A percentile compares a stretch with the other conserved stretches of the same genome.
Evolutionary conservation across 495 filamentous ascomycete genomes (phyloP).

Genomic region (Clohesyomyces aquaticus): DNA sequence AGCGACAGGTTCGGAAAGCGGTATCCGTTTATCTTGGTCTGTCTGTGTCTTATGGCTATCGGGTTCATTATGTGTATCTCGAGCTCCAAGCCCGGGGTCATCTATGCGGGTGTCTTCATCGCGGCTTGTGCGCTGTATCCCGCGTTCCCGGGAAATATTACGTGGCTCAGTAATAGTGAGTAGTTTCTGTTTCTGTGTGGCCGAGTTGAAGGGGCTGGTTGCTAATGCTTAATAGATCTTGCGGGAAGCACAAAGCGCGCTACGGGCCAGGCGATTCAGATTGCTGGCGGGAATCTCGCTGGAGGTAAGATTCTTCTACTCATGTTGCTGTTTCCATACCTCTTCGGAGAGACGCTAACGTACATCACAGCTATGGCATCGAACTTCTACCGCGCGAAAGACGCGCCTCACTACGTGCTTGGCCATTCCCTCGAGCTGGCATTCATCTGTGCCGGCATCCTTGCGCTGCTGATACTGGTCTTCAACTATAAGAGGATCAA

Average conservation of each 20-base stretch:
- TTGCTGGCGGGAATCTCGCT: slow-evolving; percentile 72
- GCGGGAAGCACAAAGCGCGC: slow-evolving; percentile 71
- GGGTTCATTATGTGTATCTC: slow-evolving; percentile 66
- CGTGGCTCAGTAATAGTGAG: slow-evolving; percentile 64
- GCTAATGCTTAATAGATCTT: slow-evolving; percentile 54
- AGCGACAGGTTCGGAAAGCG: slow-evolving; percentile 65
- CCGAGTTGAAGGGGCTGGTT: background rate
- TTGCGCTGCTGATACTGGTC: slow-evolving; percentile 60
- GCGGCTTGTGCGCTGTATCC: slow-evolving; percentile 67
- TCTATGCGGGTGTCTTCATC: slow-evolving; percentile 76
- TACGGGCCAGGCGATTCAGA: slow-evolving; percentile 75
- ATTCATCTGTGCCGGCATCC: slow-evolving; percentile 65
- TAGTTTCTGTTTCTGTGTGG: background rate
- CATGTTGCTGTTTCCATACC: too few relatives aligned
- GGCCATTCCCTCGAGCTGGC: slow-evolving; percentile 72
- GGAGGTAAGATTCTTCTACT: slow-evolving; percentile 47
- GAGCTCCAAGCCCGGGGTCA: slow-evolving; percentile 59
- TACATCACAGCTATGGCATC: slow-evolving; percentile 64
- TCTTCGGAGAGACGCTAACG: too few relatives aligned
- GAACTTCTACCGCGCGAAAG: slow-evolving; percentile 72
- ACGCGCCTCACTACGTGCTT: slow-evolving; percentile 66
- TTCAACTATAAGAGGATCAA: slow-evolving; percentile 65
- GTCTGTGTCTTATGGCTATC: slow-evolving; percentile 62
- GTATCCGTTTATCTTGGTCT: slow-evolving; percentile 66
- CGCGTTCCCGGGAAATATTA: slow-evolving; percentile 67